Percentiles rank a stretch among this genome's conserved stretches.
phyloP scores from a whole-genome alignment of 1,284 basidiomycete genomes.

The Amanita bisporigera region DNA sequence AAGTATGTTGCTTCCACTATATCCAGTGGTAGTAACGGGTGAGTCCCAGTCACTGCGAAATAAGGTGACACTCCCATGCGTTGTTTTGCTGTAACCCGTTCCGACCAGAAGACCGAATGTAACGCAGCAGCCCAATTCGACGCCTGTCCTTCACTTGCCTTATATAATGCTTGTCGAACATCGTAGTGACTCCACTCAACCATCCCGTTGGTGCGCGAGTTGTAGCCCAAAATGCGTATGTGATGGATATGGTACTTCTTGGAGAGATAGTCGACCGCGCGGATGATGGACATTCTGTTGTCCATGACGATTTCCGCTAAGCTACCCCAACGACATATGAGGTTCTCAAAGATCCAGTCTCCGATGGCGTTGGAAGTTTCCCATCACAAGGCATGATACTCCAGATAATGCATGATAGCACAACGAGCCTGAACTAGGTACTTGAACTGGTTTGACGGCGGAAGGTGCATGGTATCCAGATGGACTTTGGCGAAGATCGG shows the following conservation, averaged over 20 bases:
- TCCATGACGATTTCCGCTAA: too few species aligned
- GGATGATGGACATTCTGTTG: slow-evolving; percentile 37
- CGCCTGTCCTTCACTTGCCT: too few species aligned
- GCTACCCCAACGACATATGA: too few species aligned
- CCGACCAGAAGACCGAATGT: slow-evolving; percentile 49
- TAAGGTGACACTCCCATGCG: slow-evolving; percentile 45
- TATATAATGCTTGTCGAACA: slow-evolving; percentile 46
- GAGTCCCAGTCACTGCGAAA: slow-evolving; percentile 43
- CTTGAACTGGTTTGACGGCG: too few species aligned
- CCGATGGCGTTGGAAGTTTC: too few species aligned
- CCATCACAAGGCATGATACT: too few species aligned
- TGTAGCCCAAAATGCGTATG: slow-evolving; percentile 52
- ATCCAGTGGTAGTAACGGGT: slow-evolving; percentile 50
- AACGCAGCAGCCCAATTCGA: slow-evolving; percentile 40
- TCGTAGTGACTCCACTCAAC: slow-evolving; percentile 47
- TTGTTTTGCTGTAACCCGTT: slow-evolving; percentile 42
- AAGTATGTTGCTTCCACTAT: too few species aligned
- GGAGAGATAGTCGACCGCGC: slow-evolving; percentile 37
- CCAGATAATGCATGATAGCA: too few species aligned
- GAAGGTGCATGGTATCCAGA: too few species aligned
- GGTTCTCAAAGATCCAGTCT: too few species aligned
- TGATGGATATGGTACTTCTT: slow-evolving; percentile 45
- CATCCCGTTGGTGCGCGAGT: slow-evolving; percentile 49
- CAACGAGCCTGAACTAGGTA: too few species aligned
- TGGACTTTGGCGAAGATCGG: too few species aligned